phyloP scores from a whole-genome alignment of 345 rosid species.

The Lepidium africanum region DNA sequence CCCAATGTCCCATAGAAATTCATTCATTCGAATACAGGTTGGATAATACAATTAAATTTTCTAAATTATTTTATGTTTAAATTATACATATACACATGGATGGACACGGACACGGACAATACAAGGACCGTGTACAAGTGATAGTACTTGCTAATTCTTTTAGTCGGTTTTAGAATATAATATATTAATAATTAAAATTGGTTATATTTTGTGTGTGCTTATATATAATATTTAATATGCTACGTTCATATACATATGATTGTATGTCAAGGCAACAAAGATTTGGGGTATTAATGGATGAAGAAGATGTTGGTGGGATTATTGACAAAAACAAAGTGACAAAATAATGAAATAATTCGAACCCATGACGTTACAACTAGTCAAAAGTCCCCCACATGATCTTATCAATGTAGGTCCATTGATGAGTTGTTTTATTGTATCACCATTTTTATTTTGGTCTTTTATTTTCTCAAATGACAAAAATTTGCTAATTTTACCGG shows the following conservation, averaged over 20 bases:
- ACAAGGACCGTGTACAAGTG: not conserved
- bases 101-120: constrained; percentile 14
- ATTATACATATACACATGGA: not conserved
- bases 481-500: not conserved
- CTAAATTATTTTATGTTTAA: too few species aligned
- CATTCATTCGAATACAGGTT: too few species aligned
- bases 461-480: not conserved
- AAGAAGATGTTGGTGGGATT: constrained; percentile 28
- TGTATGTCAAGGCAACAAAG: constrained; percentile 23
- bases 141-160: not conserved
- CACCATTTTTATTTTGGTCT: not conserved
- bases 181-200: not conserved
- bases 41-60: too few species aligned
- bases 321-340: constrained; percentile 15
- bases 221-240: constrained; percentile 7
- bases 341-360: constrained; percentile 17
- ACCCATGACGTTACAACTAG: constrained; percentile 33
- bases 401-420: constrained; percentile 21
- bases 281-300: constrained; percentile 24
- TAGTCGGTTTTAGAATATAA: constrained; percentile 1
- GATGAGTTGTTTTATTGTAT: constrained; percentile 16
- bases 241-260: not conserved
- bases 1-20: too few species aligned
- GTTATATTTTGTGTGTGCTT: not conserved
- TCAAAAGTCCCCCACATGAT: constrained; percentile 28